These are phyloP conservation scores for Carnegiea gigantea DNA, from an alignment of 179 eudicot genomes.

Conservation along the genomic window DNA sequence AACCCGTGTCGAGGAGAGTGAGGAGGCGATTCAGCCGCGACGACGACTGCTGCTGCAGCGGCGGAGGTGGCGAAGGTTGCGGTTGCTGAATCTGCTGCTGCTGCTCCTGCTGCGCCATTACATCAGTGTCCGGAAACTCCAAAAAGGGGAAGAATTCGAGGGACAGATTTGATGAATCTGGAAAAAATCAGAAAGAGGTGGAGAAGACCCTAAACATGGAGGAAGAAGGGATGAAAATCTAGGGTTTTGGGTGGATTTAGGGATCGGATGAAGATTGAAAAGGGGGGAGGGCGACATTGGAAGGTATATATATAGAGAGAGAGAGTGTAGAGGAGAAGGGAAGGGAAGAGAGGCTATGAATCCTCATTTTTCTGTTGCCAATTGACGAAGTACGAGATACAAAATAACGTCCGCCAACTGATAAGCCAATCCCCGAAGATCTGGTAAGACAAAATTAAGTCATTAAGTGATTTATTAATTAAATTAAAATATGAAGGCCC, in stretches of 20 bases:
- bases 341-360: slow-evolving; percentile 20
- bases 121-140: not conserved
- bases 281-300: slow-evolving; percentile 19
- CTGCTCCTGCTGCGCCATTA: slow-evolving; percentile 33
- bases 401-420: slow-evolving; percentile 4
- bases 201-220: slow-evolving; percentile 8
- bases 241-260: slow-evolving; percentile 27
- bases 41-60: slow-evolving; percentile 41
- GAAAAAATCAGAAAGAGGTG: no score
- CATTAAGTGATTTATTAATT: not conserved
- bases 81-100: slow-evolving; percentile 8
- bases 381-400: slow-evolving; percentile 18
- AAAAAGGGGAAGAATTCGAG: not conserved
- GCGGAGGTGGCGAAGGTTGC: slow-evolving; percentile 7
- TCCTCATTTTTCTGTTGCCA: slow-evolving; percentile 30
- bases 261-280: slow-evolving; percentile 25
- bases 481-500: not conserved
- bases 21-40: slow-evolving; percentile 89
- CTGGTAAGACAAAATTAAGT: not conserved
- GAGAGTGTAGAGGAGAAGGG: not conserved
- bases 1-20: slow-evolving; percentile 90
- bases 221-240: not conserved
- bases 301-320: slow-evolving; percentile 31
- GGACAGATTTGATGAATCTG: not conserved
- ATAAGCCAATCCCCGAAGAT: not conserved